Evolutionary conservation across 2,329 filamentous ascomycete genomes (phyloP), one percentile per base, ranked within the genome.

Genomic region (Cladosporium oxysporum): DNA sequence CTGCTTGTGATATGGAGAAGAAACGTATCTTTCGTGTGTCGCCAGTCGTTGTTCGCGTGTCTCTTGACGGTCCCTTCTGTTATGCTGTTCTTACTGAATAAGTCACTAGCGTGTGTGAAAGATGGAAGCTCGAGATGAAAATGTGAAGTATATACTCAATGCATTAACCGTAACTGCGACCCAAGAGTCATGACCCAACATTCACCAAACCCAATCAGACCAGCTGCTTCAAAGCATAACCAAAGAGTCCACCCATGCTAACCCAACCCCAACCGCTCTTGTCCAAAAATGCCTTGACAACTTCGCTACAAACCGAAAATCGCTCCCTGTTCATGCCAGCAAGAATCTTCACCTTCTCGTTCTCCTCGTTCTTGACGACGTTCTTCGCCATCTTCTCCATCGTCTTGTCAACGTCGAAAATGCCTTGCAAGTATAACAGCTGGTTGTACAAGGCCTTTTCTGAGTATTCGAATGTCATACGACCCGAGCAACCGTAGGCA

Each of bases 361-460:
- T 86, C 74, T 87, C 85, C 69, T 88, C 76, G 10, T 66, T 65
- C 69, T 77, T 75, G 21, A 73, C 71, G 37, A n/a, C 79, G 58
- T 65, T 66, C 59, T 70, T 69, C 21, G 69, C 68, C 64, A 76
- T 82, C 55, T 76, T 79, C 23, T 77, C 75, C 69, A 87, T 87
- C 16, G 90, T 90, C 79, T 91, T 92, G 68, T 98, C 93, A 3
- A 96, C 90, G 78, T 99, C 93, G 83, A 93, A 99, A 64, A 98
- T 80, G 58, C 85, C 85, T 33, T 90, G 86, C 76, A 93, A 91
- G 81, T 97, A 99, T 64, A 98, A 81, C 49, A 99, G 83, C 80
- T 99, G 95, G 78, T 96, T 98, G 81, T 97, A 98, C 66, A 98
- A 85, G 73, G 90, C 90, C 80, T 95, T 94, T 81, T 98, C 95